A percentile compares a stretch with the other conserved stretches of the same genome.
Conservation (phyloP, 768 basidiomycete genomes). For the Suillus brevipes region DNA sequence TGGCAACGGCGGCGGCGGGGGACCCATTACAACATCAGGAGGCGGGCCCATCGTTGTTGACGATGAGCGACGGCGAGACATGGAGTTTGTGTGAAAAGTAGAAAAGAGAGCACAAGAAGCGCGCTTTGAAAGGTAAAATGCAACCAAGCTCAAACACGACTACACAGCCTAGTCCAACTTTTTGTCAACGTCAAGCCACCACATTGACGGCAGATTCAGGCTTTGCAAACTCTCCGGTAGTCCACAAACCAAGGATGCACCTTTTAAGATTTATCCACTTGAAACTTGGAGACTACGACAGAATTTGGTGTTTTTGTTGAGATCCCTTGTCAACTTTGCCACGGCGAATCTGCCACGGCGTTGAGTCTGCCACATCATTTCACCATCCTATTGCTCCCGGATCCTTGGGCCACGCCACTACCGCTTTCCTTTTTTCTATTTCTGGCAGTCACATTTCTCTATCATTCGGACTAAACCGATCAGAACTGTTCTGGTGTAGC, state of each 20-base stretch:
- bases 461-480: neutral
- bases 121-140: constrained; percentile 19
- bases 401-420: constrained; percentile 19
- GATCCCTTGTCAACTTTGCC: constrained; percentile 1
- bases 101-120: constrained; percentile 19
- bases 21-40: constrained; percentile 52
- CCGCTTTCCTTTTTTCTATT: constrained; percentile 22
- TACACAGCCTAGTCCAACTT: constrained; percentile 24
- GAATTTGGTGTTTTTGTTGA: neutral
- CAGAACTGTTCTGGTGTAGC: neutral
- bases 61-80: constrained; percentile 23
- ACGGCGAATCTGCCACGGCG: constrained; percentile 21
- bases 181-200: constrained; percentile 1
- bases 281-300: neutral
- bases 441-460: constrained; percentile 19
- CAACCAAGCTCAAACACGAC: constrained; percentile 37
- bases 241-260: neutral
- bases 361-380: constrained; percentile 25
- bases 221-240: neutral
- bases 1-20: constrained; percentile 41
- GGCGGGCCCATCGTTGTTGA: constrained; percentile 40
- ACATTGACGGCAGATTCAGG: neutral
- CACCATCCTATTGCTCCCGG: constrained; percentile 22
- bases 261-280: neutral
- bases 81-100: constrained; percentile 29